Conservation (phyloP, 495 filamentous ascomycete genomes). For the Darksidea phi region DNA sequence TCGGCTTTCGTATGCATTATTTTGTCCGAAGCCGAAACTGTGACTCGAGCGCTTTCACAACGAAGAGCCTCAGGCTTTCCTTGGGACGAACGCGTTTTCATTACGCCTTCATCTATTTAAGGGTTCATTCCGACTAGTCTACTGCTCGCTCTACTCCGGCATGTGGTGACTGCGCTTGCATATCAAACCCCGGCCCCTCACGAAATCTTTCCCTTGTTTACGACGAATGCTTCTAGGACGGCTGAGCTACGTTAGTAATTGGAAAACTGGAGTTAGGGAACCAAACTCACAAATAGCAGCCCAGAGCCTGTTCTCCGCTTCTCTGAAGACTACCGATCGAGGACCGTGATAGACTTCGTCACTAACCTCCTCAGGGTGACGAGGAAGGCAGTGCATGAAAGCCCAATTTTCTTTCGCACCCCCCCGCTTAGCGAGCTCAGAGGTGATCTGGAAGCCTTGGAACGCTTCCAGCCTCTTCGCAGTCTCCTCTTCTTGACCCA, state of each 20-base stretch:
- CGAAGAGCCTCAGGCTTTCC: too few species aligned
- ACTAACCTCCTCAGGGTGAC: conserved; percentile 87
- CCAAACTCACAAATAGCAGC: conserved; percentile 65
- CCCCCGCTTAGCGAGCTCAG: conserved; percentile 74
- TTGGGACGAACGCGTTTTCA: too few species aligned
- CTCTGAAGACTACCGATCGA: conserved; percentile 81
- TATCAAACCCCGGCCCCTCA: neutral
- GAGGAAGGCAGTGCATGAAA: conserved; percentile 98
- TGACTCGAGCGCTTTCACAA: too few species aligned
- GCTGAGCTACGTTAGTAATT: conserved; percentile 45
- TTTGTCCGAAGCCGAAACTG: too few species aligned
- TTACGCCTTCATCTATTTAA: too few species aligned
- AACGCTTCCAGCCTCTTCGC: conserved; percentile 76
- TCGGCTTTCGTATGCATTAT: too few species aligned
- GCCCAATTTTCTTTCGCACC: conserved; percentile 88
- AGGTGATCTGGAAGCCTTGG: conserved; percentile 83
- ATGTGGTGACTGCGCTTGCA: too few species aligned
- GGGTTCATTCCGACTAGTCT: too few species aligned
- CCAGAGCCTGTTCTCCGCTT: conserved; percentile 94
- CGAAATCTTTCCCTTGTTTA: conserved; percentile 75
- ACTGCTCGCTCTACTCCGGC: too few species aligned
- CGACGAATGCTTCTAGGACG: conserved; percentile 82
- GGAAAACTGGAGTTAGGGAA: conserved; percentile 2
- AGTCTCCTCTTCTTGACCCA: conserved; percentile 90
- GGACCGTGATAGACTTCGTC: conserved; percentile 90